Base-by-base conservation (phyloP, 257 asterid species). In the Catharanthus roseus region DNA sequence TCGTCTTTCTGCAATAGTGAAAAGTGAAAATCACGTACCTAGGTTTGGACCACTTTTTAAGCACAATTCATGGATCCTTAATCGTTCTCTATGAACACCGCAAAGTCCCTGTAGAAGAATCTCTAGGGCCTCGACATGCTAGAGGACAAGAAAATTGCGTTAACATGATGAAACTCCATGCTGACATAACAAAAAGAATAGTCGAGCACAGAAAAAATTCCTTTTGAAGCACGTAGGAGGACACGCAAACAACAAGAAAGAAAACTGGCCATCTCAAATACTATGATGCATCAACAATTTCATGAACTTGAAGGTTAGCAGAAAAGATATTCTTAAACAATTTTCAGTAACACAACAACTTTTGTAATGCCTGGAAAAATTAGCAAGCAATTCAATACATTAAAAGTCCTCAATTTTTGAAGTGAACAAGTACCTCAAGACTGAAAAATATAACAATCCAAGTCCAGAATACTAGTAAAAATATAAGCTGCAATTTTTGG, bases 101-200 rank as follows among this genome's bases (percentile, higher is more conserved):
- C 90, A 86, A 33, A 91, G 92, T 33, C 99, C 97, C 81, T 85
- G 96, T 81, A 95, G 97, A 71, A 95, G 97, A 84, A 95, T 88
- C 85, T 91, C 95, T 54, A 91, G 80, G 51, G 97, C 99, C 79
- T 91, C 97, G 69, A 95, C 97, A 72, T 91, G 95, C 95, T 91
- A 86, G 78, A 73, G n/a, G 74, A 74, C 41, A 71, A 66, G 67
- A 68, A 53, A 65, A 29, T 66, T 38, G 56, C 15, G 16, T 42
- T 9, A 74, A 68, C 57, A 81, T 31, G 23, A 38, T 62, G 10
- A 71, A 72, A 75, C 23, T 7, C n/a, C 24, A 24, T 24, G 38
- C 42, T n/a, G 5, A 5, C 13, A 61, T 21, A 5, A 4, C 26
- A 19, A 36, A 49, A 41, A 41, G 55, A 47, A 6, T 1, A 55